A percentile compares a stretch with the other conserved stretches of the same genome.
Conservation (phyloP, 805 yeast species). For the Metschnikowia kunwiensis region DNA sequence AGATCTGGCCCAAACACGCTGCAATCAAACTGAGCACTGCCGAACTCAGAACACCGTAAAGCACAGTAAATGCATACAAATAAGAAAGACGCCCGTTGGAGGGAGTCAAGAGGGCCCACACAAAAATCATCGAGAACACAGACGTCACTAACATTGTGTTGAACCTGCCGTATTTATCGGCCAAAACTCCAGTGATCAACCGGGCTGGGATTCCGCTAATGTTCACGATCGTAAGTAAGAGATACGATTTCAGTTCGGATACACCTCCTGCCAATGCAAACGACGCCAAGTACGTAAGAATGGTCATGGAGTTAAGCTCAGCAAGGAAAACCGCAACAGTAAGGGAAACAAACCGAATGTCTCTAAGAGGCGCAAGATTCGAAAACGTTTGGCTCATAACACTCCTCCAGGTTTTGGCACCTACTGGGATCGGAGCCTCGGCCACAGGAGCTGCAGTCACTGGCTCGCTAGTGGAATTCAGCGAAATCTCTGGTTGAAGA, state of each 20-base stretch:
- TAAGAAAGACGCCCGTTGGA: conserved; percentile 32
- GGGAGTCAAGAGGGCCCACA: conserved; percentile 23
- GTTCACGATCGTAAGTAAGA: conserved; percentile 46
- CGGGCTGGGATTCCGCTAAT: conserved; percentile 42
- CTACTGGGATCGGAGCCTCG: background rate
- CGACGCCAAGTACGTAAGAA: conserved; percentile 51
- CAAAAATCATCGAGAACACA: conserved; percentile 30
- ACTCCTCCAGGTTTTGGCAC: background rate
- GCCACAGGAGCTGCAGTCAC: background rate
- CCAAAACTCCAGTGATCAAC: conserved; percentile 29
- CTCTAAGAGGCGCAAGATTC: conserved; percentile 33
- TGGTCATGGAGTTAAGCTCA: conserved; percentile 46
- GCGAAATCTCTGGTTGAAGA: background rate
- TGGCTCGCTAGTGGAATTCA: background rate
- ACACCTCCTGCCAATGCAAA: conserved; percentile 50
- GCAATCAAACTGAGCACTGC: conserved; percentile 67
- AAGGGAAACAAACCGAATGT: conserved; percentile 41
- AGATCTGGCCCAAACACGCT: conserved; percentile 61
- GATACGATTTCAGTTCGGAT: conserved; percentile 40
- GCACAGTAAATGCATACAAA: conserved; percentile 50
- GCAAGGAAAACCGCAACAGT: conserved; percentile 42
- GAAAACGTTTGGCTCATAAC: background rate
- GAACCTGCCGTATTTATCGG: conserved; percentile 46
- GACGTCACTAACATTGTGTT: conserved; percentile 44
- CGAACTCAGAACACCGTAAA: conserved; percentile 60